Evolutionary conservation across 2,329 filamentous ascomycete species (phyloP).

Genomic region (Sphaerulina vaccinii): DNA sequence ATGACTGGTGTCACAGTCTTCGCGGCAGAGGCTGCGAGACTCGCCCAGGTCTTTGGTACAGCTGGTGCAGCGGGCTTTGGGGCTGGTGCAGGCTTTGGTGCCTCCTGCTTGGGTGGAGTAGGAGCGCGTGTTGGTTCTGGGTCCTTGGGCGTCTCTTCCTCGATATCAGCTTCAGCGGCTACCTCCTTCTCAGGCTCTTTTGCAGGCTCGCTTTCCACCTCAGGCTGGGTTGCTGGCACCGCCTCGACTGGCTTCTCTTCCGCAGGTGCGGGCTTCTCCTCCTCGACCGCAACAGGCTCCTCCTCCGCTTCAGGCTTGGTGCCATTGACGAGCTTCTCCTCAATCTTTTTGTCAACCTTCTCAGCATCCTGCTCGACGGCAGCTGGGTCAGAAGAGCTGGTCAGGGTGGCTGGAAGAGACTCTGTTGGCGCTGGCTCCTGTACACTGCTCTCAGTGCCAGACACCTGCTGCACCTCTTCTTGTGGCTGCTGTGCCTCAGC

Average conservation of each 20-base stretch:
- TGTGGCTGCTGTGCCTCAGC: slow-evolving; percentile 39
- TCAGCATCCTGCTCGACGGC: slow-evolving; percentile 46
- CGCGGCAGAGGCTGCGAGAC: slow-evolving; percentile 56
- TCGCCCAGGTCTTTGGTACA: slow-evolving; percentile 69
- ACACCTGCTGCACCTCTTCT: slow-evolving; percentile 37
- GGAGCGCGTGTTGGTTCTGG: slow-evolving; percentile 55
- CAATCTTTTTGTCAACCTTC: slow-evolving; percentile 71
- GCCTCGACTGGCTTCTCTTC: slow-evolving; percentile 39
- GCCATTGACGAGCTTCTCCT: slow-evolving; percentile 54
- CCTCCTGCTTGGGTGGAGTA: slow-evolving; percentile 38
- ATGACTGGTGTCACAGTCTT: slow-evolving; percentile 36
- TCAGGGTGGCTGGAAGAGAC: slow-evolving; percentile 31
- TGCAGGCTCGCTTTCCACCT: slow-evolving; percentile 41
- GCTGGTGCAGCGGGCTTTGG: slow-evolving; percentile 54
- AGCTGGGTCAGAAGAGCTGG: slow-evolving; percentile 38
- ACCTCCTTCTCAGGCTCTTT: slow-evolving; percentile 28
- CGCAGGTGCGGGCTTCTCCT: slow-evolving; percentile 27
- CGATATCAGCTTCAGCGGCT: slow-evolving; percentile 42
- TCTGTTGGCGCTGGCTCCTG: slow-evolving; percentile 45
- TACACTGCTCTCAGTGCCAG: slow-evolving; percentile 38
- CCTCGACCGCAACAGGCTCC: slow-evolving; percentile 35
- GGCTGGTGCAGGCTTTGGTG: slow-evolving; percentile 53
- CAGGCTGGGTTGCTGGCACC: slow-evolving; percentile 20
- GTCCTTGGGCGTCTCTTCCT: slow-evolving; percentile 62
- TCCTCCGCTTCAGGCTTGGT: slow-evolving; percentile 34